Conservation (phyloP, 2,329 filamentous ascomycete genomes). For the Blastomyces emzantsi region DNA sequence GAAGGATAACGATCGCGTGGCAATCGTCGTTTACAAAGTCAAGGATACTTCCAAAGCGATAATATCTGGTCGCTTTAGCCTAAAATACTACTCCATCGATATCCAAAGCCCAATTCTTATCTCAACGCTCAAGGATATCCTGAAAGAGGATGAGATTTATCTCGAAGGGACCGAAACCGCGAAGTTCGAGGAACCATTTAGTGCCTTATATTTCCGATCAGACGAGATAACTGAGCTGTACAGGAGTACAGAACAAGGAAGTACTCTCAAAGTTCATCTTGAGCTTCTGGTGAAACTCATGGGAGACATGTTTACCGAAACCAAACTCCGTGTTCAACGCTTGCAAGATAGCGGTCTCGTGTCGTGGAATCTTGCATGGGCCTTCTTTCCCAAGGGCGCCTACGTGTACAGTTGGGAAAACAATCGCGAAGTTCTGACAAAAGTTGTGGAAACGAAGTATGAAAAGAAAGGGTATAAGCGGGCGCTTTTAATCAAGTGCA, state of each 20-base stretch:
- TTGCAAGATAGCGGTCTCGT: constrained; percentile 34
- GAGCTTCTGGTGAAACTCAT: constrained; percentile 35
- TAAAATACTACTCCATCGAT: background rate
- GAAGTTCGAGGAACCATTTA: constrained; percentile 1
- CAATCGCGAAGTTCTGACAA: constrained; percentile 36
- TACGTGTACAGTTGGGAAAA: constrained; percentile 31
- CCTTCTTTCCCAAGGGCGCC: constrained; percentile 36
- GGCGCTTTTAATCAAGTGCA: background rate
- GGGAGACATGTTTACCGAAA: constrained; percentile 38
- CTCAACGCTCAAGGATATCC: constrained; percentile 36
- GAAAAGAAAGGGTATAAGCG: background rate
- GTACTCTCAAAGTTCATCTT: constrained; percentile 31
- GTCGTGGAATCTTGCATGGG: constrained; percentile 39
- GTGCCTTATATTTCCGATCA: constrained; percentile 6
- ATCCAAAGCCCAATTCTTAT: constrained; percentile 35
- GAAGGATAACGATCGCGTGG: background rate
- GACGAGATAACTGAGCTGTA: constrained; percentile 2
- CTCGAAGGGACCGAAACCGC: constrained; percentile 1
- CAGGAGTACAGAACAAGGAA: background rate
- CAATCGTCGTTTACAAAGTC: background rate
- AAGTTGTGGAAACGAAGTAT: constrained; percentile 27
- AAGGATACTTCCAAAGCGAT: background rate
- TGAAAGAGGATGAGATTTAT: constrained; percentile 34
- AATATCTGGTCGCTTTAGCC: background rate
- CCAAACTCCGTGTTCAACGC: constrained; percentile 28